Evolutionary conservation across 1,284 basidiomycete species (phyloP), one percentile per base, ranked within the genome.

Genomic region (Cystobasidium sp.): DNA sequence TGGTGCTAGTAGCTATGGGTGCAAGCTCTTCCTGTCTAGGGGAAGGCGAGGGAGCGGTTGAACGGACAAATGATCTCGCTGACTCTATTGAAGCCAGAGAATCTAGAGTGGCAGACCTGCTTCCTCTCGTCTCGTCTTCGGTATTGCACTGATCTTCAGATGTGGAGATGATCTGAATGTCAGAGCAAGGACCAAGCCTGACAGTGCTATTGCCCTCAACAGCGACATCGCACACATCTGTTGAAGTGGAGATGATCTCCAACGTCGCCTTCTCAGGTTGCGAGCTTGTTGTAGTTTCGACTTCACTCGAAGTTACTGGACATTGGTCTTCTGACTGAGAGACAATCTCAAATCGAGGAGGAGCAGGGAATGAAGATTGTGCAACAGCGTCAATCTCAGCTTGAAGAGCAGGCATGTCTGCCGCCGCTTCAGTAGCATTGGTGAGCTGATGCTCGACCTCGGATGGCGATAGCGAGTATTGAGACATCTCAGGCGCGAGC

Each of bases 401-500:
- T 20, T 51, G 46, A 20, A 55, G 20, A 39, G 20, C 64, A 10
- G 52, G 51, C 41, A 56, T 59, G 16, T 43, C 52, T 46, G 67
- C 10, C 16, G 43, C 55, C 16, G 9, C 43, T 31, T 49, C 66
- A 43, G 47, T 59, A n/a, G 68, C 22, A 49, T 39, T 62, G 18
- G 68, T 58, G 7, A 62, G 68, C 16, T 70, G 37, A 66, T 53
- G 41, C 22, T 73, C 70, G 10, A 73, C 55, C 44, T 73, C 70
- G 44, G 62, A 66, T 12, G 70, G 70, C 7, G 70, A 66, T 24
- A 73, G 24, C 5, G 70, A 73, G 49, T 66, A 52, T 31, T 66
- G 49, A 4, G 70, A 73, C 12, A 58, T 20, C 22, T 73, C 70
- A 31, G 43, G 55, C 24, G 39, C 61, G 6, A 63, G 2, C 8